Evolutionary conservation across 805 yeast genomes (phyloP).

Genomic region (Candida caryicola): DNA sequence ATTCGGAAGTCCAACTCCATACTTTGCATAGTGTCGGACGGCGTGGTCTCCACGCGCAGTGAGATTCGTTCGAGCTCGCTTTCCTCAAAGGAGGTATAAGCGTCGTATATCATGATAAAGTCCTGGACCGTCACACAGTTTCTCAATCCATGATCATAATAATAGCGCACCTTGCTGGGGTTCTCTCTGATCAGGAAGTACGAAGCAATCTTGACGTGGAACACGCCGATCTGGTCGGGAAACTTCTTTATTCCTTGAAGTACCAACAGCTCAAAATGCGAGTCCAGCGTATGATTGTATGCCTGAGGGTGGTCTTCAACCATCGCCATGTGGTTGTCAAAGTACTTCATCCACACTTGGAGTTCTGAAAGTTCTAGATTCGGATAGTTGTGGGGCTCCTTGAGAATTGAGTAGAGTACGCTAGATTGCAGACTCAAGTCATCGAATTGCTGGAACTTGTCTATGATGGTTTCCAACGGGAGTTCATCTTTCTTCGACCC

Average conservation of each 20-base stretch:
- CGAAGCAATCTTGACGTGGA: slow-evolving; percentile 47
- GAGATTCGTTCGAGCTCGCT: slow-evolving; percentile 15
- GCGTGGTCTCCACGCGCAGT: slow-evolving; percentile 14
- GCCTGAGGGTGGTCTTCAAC: not conserved
- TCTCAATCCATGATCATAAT: slow-evolving; percentile 48
- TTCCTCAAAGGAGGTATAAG: slow-evolving; percentile 61
- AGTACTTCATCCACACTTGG: slow-evolving; percentile 46
- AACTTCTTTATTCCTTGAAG: slow-evolving; percentile 23
- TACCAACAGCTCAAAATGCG: not conserved
- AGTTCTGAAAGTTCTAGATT: slow-evolving; percentile 37
- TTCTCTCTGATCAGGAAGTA: slow-evolving; percentile 43
- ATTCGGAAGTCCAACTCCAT: slow-evolving; percentile 40
- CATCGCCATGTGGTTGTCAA: slow-evolving; percentile 35
- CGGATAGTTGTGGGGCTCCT: slow-evolving; percentile 25
- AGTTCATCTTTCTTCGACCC: slow-evolving; percentile 13
- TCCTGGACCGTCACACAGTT: slow-evolving; percentile 53
- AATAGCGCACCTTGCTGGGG: slow-evolving; percentile 20
- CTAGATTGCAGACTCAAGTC: slow-evolving; percentile 22
- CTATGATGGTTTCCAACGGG: slow-evolving; percentile 29
- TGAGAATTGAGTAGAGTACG: slow-evolving; percentile 33
- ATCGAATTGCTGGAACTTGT: slow-evolving; percentile 31
- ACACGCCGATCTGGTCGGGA: slow-evolving; percentile 57
- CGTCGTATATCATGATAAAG: slow-evolving; percentile 62
- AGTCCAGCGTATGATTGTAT: not conserved
- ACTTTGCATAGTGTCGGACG: not conserved